Evolutionary conservation across 495 filamentous ascomycete species (phyloP), one percentile per base, ranked within the genome.

Genomic region (Lophium mytilinum): DNA sequence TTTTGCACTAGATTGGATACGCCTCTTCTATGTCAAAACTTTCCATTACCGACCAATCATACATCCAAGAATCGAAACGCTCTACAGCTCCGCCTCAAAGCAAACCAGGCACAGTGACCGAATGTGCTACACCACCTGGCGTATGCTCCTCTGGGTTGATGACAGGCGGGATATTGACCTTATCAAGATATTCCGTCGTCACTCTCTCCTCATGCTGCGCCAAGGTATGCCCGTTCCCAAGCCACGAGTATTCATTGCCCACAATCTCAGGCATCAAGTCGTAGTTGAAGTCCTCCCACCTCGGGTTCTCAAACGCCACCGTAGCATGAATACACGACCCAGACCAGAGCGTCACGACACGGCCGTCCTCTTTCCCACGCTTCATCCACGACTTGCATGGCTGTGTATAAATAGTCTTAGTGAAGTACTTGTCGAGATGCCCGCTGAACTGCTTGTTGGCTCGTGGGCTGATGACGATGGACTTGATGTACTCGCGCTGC

Each of bases 401-500:
- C 39, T 41, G 39, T 9, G 39, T 41, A 9, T 41, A 41, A 9
- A 41, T 41, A 9, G 39, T 41, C 39, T 41, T 41, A 4, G 39
- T 41, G 39, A 41, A 41, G 39, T 41, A 41, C 90, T 95, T 9
- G 80, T 86, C 0, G 89, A 95, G 68, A 57, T 96, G 36, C 75
- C 82, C 3, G 72, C 83, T 63, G 62, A 69, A 0, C 60, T 78
- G 3, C 69, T 94, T n/a, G 72, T 83, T 58, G 18, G 49, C 49
- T n/a, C 33, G 6, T 1, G 18, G 14, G 17, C 50, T 48, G 6
- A 35, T 30, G 21, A 36, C 15, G 33, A 60, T n/a, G 24, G 15
- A 54, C 21, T 47, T 60, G 35, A 60, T 50, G 36, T 50, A 41
- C 14, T 60, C 51, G n/a, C 34, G 37, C 18, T 18, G 24, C 24